phyloP scores from a whole-genome alignment of 495 filamentous ascomycete genomes.

The Amniculicola lignicola region DNA sequence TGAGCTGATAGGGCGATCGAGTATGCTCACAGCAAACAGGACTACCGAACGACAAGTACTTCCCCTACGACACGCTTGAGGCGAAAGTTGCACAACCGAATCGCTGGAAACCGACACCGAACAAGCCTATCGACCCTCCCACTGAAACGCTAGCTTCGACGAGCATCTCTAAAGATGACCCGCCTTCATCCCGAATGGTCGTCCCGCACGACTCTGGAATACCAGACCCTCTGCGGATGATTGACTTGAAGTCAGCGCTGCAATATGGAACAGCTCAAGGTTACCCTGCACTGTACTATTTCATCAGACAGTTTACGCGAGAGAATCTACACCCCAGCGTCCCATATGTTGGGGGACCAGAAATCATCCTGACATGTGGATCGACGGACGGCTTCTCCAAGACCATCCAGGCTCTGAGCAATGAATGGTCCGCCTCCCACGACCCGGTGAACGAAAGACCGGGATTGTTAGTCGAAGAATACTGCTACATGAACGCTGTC shows the following conservation, averaged over 20 bases:
- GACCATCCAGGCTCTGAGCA: conserved; percentile 65
- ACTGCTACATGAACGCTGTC: conserved; percentile 71
- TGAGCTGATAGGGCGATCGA: neutral
- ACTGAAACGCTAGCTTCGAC: conserved; percentile 30
- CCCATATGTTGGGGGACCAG: conserved; percentile 72
- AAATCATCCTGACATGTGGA: conserved; percentile 72
- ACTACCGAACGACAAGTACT: conserved; percentile 73
- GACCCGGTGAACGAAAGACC: conserved; percentile 66
- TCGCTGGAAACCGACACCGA: conserved; percentile 67
- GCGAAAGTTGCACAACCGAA: conserved; percentile 69
- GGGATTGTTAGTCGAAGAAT: conserved; percentile 72
- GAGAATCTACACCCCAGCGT: conserved; percentile 75
- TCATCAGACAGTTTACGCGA: conserved; percentile 72
- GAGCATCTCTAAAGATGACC: conserved; percentile 27
- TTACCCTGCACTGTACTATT: conserved; percentile 69
- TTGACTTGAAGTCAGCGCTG: conserved; percentile 76
- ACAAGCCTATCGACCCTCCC: conserved; percentile 50
- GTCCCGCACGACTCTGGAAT: conserved; percentile 65
- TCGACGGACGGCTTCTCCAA: conserved; percentile 83
- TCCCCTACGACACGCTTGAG: conserved; percentile 88
- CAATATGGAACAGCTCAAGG: conserved; percentile 82
- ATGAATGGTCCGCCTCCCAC: conserved; percentile 66
- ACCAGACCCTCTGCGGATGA: conserved; percentile 57
- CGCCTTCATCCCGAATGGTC: conserved; percentile 52
- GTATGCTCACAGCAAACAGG: conserved; percentile 48